Evolutionary conservation across 306 rosid species (phyloP), one percentile per base, ranked within the genome.

Genomic region (Vigna nakashimae): DNA sequence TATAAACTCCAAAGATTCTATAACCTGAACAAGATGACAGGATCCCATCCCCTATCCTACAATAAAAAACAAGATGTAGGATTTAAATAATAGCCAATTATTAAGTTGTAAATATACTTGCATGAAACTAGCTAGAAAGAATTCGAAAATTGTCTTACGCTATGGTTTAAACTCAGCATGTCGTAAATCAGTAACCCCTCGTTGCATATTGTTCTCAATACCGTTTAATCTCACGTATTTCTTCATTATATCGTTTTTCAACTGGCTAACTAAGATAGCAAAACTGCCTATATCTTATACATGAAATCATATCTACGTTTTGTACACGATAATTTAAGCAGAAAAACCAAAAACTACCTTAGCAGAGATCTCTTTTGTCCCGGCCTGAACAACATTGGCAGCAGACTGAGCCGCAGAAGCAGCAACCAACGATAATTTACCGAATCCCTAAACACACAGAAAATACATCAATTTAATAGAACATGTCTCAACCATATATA

Each of bases 391-490:
- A 77, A 85, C 98, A 90, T 40, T 91, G 56, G 95, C 98, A 64
- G 98, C 98, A 22, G 97, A 91, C 20, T 90, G 95, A 77, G 98
- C 97, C 0, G 97, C 97, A 20, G 97, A 84, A 3, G 96, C 88
- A 58, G 97, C 98, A 82, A 65, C 98, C 85, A 96, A 49, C 0
- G 99, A 96, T 57, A 96, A 78, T 74, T 82, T 96, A 80, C 99
- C 99, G 60, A 96, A 40, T 6, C 99, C 99, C 99, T 96, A 72
- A 16, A 62, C 13, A 51, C n/a, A 66, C 9, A 57, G 17, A 76
- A 80, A 28, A 64, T 15, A 58, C n/a, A 56, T 13, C 22, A 22
- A 11, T 58, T n/a, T 7, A 62, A 63, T 18, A 14, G 9, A 79
- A 79, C 43, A 42, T 4, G 32, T 80, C 9, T 67, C 55, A 43